Evolutionary conservation across 495 filamentous ascomycete genomes (phyloP).

Genomic region (Penicillium canescens): DNA sequence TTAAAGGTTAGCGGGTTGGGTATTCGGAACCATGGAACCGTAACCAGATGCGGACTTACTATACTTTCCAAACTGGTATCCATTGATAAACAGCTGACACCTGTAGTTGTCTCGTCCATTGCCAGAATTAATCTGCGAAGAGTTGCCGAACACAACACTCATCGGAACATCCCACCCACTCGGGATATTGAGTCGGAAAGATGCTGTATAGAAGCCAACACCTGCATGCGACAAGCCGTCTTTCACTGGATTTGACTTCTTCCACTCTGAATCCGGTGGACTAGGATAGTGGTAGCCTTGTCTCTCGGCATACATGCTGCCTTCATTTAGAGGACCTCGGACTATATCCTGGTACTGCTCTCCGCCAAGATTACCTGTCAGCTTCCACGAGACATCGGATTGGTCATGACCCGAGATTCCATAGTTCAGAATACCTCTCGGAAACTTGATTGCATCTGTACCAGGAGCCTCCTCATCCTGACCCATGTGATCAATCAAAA

Average conservation of each 20-base stretch:
- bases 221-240: slow-evolving; percentile 51
- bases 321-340: slow-evolving; percentile 72
- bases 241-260: slow-evolving; percentile 30
- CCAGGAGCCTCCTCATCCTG: slow-evolving; percentile 59
- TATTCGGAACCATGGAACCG: neutral
- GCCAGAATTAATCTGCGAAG: neutral
- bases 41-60: slow-evolving; percentile 10
- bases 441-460: slow-evolving; percentile 61
- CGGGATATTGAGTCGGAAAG: slow-evolving; percentile 54
- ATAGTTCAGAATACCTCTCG: slow-evolving; percentile 64
- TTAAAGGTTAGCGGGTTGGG: neutral
- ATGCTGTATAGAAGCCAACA: slow-evolving; percentile 57
- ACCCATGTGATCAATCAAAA: slow-evolving; percentile 69
- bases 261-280: slow-evolving; percentile 49
- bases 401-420: slow-evolving; percentile 38
- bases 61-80: slow-evolving; percentile 70
- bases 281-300: slow-evolving; percentile 63
- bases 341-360: slow-evolving; percentile 60
- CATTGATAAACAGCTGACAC: slow-evolving; percentile 64
- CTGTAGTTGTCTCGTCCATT: slow-evolving; percentile 42
- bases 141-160: slow-evolving; percentile 52
- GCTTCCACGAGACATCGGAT: slow-evolving; percentile 58
- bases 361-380: slow-evolving; percentile 71
- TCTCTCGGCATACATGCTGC: slow-evolving; percentile 62
- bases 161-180: slow-evolving; percentile 56